Percentiles rank a stretch among this genome's conserved stretches.
phyloP scores from a whole-genome alignment of 495 filamentous ascomycete genomes.

The Cenococcum geophilum region DNA sequence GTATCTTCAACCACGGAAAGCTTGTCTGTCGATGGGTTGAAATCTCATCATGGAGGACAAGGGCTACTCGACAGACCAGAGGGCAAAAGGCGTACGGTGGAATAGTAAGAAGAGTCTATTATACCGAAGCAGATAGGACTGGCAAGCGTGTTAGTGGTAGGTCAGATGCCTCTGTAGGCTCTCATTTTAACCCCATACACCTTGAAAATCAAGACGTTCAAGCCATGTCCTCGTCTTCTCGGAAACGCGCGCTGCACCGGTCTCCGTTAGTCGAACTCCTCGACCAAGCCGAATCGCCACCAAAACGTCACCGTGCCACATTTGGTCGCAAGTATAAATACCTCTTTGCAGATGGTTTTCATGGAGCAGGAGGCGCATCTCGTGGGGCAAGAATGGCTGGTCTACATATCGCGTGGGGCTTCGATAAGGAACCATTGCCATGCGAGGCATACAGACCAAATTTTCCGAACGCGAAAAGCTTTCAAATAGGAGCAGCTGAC shows the following conservation, averaged over 20 bases:
- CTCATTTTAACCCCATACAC: background rate
- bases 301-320: background rate
- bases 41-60: conserved; percentile 16
- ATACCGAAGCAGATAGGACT: background rate
- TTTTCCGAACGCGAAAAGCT: conserved; percentile 46
- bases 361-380: conserved; percentile 71
- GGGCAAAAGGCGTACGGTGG: conserved; percentile 15
- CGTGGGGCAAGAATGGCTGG: conserved; percentile 61
- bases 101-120: conserved; percentile 6
- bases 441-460: conserved; percentile 54
- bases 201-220: background rate
- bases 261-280: background rate
- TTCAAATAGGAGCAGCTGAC: conserved; percentile 44
- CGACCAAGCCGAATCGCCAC: background rate
- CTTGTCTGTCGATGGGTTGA: conserved; percentile 30
- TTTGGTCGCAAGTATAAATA: conserved; percentile 38
- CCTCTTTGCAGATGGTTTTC: conserved; percentile 66
- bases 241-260: background rate
- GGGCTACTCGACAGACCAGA: conserved; percentile 6
- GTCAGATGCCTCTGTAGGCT: background rate
- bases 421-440: conserved; percentile 56
- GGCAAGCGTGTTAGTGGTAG: background rate
- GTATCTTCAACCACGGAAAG: conserved; percentile 18
- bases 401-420: conserved; percentile 51
- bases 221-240: background rate